phyloP scores from a whole-genome alignment of 2,329 filamentous ascomycete species.

The Lachnellula suecica region DNA sequence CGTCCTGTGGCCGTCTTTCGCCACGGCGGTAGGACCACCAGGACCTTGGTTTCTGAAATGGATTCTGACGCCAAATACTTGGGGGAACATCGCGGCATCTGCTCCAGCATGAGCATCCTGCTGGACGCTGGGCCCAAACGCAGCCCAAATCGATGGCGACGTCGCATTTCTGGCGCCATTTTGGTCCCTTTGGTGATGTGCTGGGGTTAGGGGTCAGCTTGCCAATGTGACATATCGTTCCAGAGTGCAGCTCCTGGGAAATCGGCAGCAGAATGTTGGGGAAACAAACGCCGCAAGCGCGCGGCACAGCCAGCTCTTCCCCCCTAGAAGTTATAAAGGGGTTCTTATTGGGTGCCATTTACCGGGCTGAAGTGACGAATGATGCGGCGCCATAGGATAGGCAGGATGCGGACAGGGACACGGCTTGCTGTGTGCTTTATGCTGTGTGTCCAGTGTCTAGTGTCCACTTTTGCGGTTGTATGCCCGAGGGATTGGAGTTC shows the following conservation, averaged over 20 bases:
- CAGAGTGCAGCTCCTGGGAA: slow-evolving; percentile 13
- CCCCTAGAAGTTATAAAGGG: too few species aligned
- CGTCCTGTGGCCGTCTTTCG: background rate
- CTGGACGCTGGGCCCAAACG: background rate
- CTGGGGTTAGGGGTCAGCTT: slow-evolving; percentile 6
- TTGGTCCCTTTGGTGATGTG: background rate
- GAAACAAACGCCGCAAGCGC: slow-evolving; percentile 21
- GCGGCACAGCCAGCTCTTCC: slow-evolving; percentile 10
- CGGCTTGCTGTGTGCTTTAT: too few species aligned
- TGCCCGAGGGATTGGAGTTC: background rate
- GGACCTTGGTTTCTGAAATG: background rate
- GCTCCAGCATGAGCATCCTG: background rate
- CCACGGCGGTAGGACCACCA: background rate
- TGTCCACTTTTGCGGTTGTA: background rate
- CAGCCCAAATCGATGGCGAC: background rate
- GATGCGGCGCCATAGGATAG: slow-evolving; percentile 6
- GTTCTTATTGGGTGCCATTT: slow-evolving; percentile 3
- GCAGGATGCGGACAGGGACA: background rate
- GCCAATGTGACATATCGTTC: slow-evolving; percentile 16
- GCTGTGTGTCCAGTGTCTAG: background rate
- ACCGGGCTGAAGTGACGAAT: slow-evolving; percentile 8
- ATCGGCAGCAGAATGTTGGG: slow-evolving; percentile 12
- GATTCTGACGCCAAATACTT: too few species aligned
- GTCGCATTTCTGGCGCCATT: background rate
- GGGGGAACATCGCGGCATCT: background rate